phyloP scores from a whole-genome alignment of 441 rosid genomes.

The Jatropha multifida region DNA sequence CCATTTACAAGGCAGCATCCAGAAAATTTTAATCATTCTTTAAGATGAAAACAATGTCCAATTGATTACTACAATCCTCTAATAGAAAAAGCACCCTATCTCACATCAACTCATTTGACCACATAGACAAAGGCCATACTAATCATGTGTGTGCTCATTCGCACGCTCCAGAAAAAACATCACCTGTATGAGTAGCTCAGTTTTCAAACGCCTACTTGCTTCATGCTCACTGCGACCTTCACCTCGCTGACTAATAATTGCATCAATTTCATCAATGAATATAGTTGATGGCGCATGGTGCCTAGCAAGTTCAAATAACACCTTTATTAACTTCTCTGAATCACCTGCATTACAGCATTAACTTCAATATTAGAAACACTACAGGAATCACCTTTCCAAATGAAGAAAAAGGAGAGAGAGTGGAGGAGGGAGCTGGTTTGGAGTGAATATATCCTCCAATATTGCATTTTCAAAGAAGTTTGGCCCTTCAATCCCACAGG shows the following conservation, averaged over 20 bases:
- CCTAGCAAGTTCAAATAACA: conserved; percentile 89
- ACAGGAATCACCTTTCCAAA: not conserved
- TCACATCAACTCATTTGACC: not conserved
- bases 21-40: not conserved
- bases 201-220: conserved; percentile 97
- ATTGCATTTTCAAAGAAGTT: not conserved
- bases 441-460: not conserved
- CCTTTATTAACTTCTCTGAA: conserved; percentile 91
- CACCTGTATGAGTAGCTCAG: conserved; percentile 96
- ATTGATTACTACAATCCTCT: not conserved
- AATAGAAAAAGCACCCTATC: not conserved
- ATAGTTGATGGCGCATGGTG: conserved; percentile 97
- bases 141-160: not conserved
- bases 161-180: conserved; percentile 17
- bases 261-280: conserved; percentile 96
- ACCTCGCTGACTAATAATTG: conserved; percentile 94
- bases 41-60: not conserved
- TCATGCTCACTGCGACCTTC: conserved; percentile 96
- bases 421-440: too few relatives aligned
- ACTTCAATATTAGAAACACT: conserved; percentile 3
- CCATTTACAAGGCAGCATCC: not conserved
- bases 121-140: not conserved
- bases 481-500: too few relatives aligned
- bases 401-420: not conserved
- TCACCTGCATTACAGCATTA: conserved; percentile 60